Evolutionary conservation across 176 grass and related monocot species (phyloP).

Genomic region (Cenchrus purpureus): DNA sequence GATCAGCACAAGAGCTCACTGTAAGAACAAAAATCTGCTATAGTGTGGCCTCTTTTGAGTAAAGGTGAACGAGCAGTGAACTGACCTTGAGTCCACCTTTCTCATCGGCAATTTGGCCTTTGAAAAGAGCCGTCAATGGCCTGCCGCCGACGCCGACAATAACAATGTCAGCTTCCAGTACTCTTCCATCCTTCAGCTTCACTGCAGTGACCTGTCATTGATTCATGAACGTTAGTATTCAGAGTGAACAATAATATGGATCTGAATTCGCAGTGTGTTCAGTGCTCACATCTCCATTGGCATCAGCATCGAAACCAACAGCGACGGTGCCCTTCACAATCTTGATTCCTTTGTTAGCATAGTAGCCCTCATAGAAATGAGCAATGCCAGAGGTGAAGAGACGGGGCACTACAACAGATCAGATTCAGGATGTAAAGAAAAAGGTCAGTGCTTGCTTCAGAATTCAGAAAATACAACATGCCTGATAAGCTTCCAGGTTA

Average conservation of each 20-base stretch:
- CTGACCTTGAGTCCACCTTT: slow-evolving; percentile 95
- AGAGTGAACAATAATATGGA: not conserved
- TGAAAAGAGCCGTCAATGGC: slow-evolving; percentile 80
- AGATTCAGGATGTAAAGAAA: not conserved
- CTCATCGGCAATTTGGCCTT: slow-evolving; percentile 81
- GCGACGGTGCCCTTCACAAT: slow-evolving; percentile 85
- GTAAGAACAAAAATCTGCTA: not conserved
- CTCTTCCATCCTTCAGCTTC: slow-evolving; percentile 85
- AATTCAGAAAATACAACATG: not conserved
- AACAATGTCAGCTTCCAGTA: slow-evolving; percentile 80
- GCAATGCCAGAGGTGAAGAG: slow-evolving; percentile 90
- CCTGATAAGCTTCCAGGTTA: not conserved
- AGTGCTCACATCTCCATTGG: slow-evolving; percentile 76
- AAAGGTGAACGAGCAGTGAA: not conserved
- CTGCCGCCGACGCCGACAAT: slow-evolving; percentile 90
- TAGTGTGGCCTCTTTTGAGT: not conserved
- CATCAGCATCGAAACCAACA: slow-evolving; percentile 78
- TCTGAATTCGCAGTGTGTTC: slow-evolving; percentile 33
- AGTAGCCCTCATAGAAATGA: slow-evolving; percentile 93
- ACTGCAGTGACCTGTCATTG: slow-evolving; percentile 73
- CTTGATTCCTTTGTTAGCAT: slow-evolving; percentile 79
- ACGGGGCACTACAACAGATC: slow-evolving; percentile 76
- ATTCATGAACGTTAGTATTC: slow-evolving; percentile 20
- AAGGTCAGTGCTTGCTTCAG: not conserved
- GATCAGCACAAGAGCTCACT: not conserved